A percentile compares a stretch with the other conserved stretches of the same genome.
Evolutionary conservation across 768 basidiomycete species (phyloP).

Genomic region (Saitozyma podzolica): DNA sequence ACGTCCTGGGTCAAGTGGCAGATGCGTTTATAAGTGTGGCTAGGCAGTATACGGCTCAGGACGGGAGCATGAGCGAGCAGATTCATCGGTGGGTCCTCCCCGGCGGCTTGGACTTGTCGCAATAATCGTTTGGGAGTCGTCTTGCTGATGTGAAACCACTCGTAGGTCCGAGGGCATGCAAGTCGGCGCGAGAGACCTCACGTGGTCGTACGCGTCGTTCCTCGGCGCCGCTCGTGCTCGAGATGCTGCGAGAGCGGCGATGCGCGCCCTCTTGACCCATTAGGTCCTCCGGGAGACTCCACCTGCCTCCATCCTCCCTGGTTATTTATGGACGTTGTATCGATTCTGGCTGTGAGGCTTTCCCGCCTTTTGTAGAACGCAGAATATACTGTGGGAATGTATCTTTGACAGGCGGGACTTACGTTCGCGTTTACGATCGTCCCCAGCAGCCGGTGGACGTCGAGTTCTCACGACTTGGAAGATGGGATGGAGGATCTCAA

Average conservation of each 20-base stretch:
- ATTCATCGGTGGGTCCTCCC: slow-evolving; percentile 33
- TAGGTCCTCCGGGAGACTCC: no score
- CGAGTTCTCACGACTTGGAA: no score
- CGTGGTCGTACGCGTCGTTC: slow-evolving; percentile 45
- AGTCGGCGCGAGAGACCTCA: slow-evolving; percentile 42
- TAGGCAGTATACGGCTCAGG: slow-evolving; percentile 13
- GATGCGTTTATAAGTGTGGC: slow-evolving; percentile 28
- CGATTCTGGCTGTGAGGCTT: no score
- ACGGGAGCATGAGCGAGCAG: slow-evolving; percentile 46
- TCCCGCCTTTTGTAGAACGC: no score
- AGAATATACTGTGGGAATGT: no score
- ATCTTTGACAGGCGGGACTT: no score
- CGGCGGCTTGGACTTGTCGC: neutral
- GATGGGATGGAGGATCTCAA: no score
- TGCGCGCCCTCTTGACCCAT: no score
- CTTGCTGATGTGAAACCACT: neutral
- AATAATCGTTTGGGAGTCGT: neutral
- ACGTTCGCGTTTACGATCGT: no score
- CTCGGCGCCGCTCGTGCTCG: slow-evolving; percentile 28
- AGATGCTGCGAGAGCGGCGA: neutral
- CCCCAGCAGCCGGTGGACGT: no score
- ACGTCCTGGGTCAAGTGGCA: slow-evolving; percentile 15
- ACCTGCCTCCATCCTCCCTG: no score
- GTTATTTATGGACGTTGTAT: no score
- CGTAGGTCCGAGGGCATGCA: slow-evolving; percentile 25